These are phyloP conservation scores for Musa troglodytarum DNA, from an alignment of 176 grass and related monocot species.

Conservation along the genomic window DNA sequence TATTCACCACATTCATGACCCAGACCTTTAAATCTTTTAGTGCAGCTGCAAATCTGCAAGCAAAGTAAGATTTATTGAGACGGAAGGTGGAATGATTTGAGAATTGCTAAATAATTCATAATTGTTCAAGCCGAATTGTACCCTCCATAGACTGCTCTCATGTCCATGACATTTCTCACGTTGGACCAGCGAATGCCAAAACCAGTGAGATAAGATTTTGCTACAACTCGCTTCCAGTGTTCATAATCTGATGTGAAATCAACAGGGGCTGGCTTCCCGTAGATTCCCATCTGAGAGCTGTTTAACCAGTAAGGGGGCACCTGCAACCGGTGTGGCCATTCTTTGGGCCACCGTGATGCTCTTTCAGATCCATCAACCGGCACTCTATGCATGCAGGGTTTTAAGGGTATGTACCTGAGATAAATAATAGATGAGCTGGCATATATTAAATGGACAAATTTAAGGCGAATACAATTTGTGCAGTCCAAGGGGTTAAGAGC, in stretches of 20 bases:
- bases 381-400: conserved; percentile 76
- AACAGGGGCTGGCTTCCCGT: conserved; percentile 58
- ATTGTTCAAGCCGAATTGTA: conserved; percentile 8
- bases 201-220: conserved; percentile 63
- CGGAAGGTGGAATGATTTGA: neutral
- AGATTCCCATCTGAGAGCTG: conserved; percentile 40
- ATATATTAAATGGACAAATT: neutral
- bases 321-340: conserved; percentile 56
- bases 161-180: conserved; percentile 98
- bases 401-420: conserved; percentile 64
- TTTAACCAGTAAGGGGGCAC: conserved; percentile 70
- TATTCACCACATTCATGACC: conserved; percentile 93
- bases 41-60: conserved; percentile 56
- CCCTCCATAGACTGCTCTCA: conserved; percentile 93
- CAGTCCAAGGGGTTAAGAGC: no score
- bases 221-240: conserved; percentile 59
- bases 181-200: conserved; percentile 75
- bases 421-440: neutral
- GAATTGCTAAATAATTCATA: neutral
- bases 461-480: no score
- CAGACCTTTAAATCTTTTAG: conserved; percentile 67
- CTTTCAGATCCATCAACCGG: conserved; percentile 34
- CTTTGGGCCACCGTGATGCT: conserved; percentile 48
- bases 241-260: conserved; percentile 62
- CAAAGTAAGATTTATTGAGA: neutral